These are phyloP conservation scores for Trichomonas vaginalis DNA, from an alignment of 208 protist species.

Conservation along the genomic window DNA sequence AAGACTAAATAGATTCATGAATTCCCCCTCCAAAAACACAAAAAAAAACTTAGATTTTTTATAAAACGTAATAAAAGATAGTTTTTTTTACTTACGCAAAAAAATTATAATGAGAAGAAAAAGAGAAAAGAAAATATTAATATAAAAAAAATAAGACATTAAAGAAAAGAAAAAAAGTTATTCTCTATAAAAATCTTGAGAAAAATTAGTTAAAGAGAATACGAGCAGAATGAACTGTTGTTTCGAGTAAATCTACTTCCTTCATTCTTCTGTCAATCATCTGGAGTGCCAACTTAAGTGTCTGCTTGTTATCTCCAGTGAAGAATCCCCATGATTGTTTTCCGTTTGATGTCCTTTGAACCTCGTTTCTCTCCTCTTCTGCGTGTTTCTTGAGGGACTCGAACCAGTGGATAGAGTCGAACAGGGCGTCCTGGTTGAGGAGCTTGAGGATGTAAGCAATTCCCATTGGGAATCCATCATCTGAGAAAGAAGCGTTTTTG, in stretches of 20 bases:
- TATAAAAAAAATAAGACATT: no score
- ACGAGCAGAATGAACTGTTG: neutral
- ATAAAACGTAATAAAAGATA: no score
- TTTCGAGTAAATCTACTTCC: neutral
- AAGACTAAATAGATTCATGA: no score
- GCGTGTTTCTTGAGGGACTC: slow-evolving; percentile 36
- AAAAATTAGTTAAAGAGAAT: slow-evolving; percentile 5
- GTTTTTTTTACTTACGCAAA: no score
- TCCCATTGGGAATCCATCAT: slow-evolving; percentile 85
- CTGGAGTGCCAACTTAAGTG: neutral
- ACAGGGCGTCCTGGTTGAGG: slow-evolving; percentile 63
- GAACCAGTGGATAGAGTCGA: slow-evolving; percentile 84
- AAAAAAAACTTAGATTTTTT: no score
- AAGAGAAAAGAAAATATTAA: no score
- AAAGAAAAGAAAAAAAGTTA: no score
- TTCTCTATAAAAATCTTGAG: no score
- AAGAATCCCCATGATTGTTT: neutral
- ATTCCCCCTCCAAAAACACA: no score
- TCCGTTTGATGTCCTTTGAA: neutral
- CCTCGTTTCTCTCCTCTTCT: neutral
- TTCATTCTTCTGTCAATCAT: neutral
- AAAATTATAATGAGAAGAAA: no score
- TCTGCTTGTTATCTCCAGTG: neutral
- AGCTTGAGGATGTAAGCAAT: slow-evolving; percentile 74
- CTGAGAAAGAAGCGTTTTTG: slow-evolving; percentile 62